Base-by-base conservation (phyloP, 768 basidiomycete genomes). In the Tricholoma flavovirens region DNA sequence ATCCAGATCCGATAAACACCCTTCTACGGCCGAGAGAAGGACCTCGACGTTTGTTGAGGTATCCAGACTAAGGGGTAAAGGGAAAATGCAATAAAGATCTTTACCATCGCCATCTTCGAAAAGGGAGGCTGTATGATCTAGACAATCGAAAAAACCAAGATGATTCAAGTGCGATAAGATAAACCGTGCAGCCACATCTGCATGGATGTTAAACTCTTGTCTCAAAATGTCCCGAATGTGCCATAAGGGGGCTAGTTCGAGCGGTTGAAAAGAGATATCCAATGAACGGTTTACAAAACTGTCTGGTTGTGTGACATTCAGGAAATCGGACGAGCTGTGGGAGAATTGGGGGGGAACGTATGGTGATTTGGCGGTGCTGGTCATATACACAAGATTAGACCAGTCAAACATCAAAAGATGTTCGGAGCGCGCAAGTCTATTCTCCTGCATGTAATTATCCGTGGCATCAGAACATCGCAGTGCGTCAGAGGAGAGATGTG, bases 1-100 rank as follows among this genome's bases (percentile, higher is more conserved):
- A 67, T 91, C 84, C 22, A 90, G 65, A 62, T 90, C 87, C 5
- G 75, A 72, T 21, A 93, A 72, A 61, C 84, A 87, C 4, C 81
- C 79, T 65, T 91, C 90, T 24, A 91, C 81, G 4, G 86, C 77
- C 6, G 83, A 77, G 17, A 90, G 81, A 26, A 93, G 73, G 0
- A 77, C 81, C 63, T 92, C 90, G 6, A 93, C 88, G 46, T 84
- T 83, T 15, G 77, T 75, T 1, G 89, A 87, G 11, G 84, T 69
- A 60, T 93, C 90, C 40, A 91, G 76, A 0, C 85, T 81, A 9
- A 87, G 68, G 1, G 90, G 88, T 17, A 92, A 67, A 1, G 84
- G 84, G 61, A 91, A 91, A 8, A 70, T 71, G 61, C 84, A 87
- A 51, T 72, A 66, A 30, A 73, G 60, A 19, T 72, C 70, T 38